phyloP scores from a whole-genome alignment of 2,329 filamentous ascomycete genomes.

The Ophiostoma himal-ulmi region DNA sequence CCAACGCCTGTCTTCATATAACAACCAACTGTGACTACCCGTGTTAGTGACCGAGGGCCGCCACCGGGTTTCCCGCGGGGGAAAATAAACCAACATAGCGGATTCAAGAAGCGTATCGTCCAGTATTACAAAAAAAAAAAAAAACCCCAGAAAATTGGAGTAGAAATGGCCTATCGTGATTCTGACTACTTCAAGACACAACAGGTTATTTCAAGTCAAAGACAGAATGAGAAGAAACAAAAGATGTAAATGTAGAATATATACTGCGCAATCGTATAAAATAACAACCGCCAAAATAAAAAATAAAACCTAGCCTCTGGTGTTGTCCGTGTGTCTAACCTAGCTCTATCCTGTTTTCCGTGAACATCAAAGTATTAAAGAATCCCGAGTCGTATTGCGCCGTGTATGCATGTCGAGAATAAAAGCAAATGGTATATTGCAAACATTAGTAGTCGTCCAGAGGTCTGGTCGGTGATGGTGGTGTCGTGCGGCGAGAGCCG shows the following conservation, averaged over 20 bases:
- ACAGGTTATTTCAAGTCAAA: neutral
- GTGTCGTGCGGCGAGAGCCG: neutral
- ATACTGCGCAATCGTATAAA: neutral
- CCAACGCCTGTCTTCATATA: neutral
- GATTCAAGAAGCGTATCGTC: neutral
- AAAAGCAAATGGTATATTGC: conserved; percentile 10
- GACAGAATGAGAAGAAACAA: neutral
- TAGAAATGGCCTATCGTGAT: neutral
- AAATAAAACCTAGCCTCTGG: neutral
- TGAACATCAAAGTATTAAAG: neutral
- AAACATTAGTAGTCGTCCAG: conserved; percentile 1
- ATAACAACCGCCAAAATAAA: neutral
- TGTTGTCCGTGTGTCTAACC: neutral
- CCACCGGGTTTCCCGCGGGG: neutral
- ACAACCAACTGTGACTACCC: neutral
- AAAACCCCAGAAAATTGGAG: neutral
- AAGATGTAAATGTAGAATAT: neutral
- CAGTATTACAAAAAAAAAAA: neutral
- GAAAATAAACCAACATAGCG: neutral
- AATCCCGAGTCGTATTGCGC: neutral
- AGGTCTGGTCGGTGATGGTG: neutral
- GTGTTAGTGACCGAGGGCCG: neutral
- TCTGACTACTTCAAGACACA: neutral
- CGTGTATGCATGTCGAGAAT: conserved; percentile 3
- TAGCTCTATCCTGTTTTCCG: neutral